phyloP scores from a whole-genome alignment of 805 yeast genomes.

The Candida ficus region DNA sequence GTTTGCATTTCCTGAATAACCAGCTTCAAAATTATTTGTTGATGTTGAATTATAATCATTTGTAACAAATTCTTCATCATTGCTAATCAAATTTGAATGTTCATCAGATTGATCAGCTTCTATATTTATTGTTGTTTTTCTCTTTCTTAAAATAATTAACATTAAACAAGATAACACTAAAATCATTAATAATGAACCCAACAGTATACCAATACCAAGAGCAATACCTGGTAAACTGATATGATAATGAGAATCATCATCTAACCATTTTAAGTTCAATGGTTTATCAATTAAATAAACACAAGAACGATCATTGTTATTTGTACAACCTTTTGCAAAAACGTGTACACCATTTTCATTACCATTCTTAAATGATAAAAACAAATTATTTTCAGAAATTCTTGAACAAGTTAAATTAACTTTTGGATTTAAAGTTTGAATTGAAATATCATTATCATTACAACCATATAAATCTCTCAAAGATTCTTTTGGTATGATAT shows the following conservation, averaged over 20 bases:
- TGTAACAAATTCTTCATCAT: background rate
- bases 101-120: slow-evolving; percentile 7
- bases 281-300: slow-evolving; percentile 65
- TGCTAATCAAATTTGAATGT: background rate
- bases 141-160: slow-evolving; percentile 28
- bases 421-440: slow-evolving; percentile 39
- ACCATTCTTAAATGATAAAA: slow-evolving; percentile 39
- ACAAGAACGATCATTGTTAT: slow-evolving; percentile 35
- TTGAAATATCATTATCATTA: slow-evolving; percentile 29
- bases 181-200: slow-evolving; percentile 47
- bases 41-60: background rate
- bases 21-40: slow-evolving; percentile 18
- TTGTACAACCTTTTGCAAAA: slow-evolving; percentile 54
- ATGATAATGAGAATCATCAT: slow-evolving; percentile 42
- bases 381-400: slow-evolving; percentile 31
- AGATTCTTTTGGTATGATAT: slow-evolving; percentile 59
- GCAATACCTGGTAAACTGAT: slow-evolving; percentile 65
- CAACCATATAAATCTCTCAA: slow-evolving; percentile 44
- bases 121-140: slow-evolving; percentile 3
- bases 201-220: slow-evolving; percentile 57
- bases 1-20: slow-evolving; percentile 18
- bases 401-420: slow-evolving; percentile 42
- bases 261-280: slow-evolving; percentile 59
- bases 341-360: slow-evolving; percentile 54
- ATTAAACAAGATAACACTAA: slow-evolving; percentile 32